phyloP scores from a whole-genome alignment of 371 early-diverging fungal genomes.

The Lichtheimia corymbifera region DNA sequence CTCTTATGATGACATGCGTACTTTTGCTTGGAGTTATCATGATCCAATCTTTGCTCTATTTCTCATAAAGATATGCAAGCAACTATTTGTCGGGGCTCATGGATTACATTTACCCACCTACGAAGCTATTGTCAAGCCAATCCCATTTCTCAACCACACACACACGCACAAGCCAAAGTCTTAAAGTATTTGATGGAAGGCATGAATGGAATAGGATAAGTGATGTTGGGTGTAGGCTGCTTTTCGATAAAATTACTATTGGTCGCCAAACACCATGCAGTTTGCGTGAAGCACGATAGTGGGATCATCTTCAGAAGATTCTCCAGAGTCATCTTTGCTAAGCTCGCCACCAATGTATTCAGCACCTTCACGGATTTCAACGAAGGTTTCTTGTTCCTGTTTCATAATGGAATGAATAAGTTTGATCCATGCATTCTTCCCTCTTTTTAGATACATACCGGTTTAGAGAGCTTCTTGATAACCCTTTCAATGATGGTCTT shows the following conservation, averaged over 20 bases:
- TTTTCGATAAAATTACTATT: not conserved
- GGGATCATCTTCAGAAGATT: constrained; percentile 33
- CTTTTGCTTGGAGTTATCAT: too few relatives aligned
- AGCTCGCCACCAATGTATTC: constrained; percentile 13
- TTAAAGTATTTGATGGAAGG: too few relatives aligned
- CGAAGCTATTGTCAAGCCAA: too few relatives aligned
- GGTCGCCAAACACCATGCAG: constrained; percentile 39
- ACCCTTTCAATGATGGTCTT: constrained; percentile 74
- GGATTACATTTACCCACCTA: too few relatives aligned
- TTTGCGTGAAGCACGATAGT: constrained; percentile 69
- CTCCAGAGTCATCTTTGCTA: constrained; percentile 23
- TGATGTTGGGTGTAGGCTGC: constrained; percentile 2
- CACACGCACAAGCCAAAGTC: too few relatives aligned
- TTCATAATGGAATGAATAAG: not conserved
- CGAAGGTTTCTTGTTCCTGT: constrained; percentile 41
- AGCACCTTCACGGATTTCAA: constrained; percentile 45
- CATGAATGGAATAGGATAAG: not conserved
- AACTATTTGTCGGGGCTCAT: too few relatives aligned
- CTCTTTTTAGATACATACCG: constrained; percentile 32
- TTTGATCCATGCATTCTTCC: not conserved
- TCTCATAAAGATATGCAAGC: too few relatives aligned
- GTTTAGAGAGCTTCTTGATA: constrained; percentile 75
- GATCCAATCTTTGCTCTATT: too few relatives aligned
- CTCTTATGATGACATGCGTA: too few relatives aligned
- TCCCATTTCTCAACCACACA: too few relatives aligned